Percentiles rank a stretch among this genome's conserved stretches.
Evolutionary conservation across 2,329 filamentous ascomycete genomes (phyloP).

Genomic region (Ophiostoma montium): DNA sequence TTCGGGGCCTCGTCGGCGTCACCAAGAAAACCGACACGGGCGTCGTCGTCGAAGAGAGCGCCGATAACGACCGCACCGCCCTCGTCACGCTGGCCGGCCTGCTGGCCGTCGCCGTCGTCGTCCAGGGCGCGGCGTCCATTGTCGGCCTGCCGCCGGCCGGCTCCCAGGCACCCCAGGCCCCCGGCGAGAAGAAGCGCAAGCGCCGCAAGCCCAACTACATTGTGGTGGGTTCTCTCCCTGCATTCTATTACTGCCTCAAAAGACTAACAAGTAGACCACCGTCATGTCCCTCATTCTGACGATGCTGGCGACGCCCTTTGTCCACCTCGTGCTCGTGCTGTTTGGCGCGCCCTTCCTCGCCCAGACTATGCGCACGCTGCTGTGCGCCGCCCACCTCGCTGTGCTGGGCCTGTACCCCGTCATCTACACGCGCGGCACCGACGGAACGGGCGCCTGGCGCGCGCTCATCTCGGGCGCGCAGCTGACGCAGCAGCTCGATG

Average conservation of each 20-base stretch:
- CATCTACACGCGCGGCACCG: constrained; percentile 74
- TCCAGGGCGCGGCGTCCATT: constrained; percentile 37
- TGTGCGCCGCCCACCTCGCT: constrained; percentile 70
- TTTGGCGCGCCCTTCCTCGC: constrained; percentile 86
- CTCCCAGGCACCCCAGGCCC: constrained; percentile 14
- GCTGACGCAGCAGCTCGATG: constrained; percentile 48
- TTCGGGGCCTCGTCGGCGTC: constrained; percentile 17
- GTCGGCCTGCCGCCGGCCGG: constrained; percentile 50
- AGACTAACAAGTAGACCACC: constrained; percentile 21
- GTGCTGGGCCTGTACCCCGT: constrained; percentile 66
- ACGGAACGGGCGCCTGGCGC: constrained; percentile 51
- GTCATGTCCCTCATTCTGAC: constrained; percentile 11
- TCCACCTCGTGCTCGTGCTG: constrained; percentile 57
- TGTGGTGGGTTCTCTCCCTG: constrained; percentile 26
- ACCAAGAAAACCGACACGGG: background rate
- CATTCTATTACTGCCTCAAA: background rate
- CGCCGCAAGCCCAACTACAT: constrained; percentile 29
- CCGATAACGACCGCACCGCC: constrained; percentile 4
- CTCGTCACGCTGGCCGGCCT: constrained; percentile 18
- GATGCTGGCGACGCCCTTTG: constrained; percentile 35
- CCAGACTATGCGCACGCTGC: constrained; percentile 61
- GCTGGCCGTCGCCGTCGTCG: constrained; percentile 18
- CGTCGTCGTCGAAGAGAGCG: background rate
- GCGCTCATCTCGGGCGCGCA: constrained; percentile 46
- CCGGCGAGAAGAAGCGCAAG: constrained; percentile 31